phyloP scores from a whole-genome alignment of 1,284 basidiomycete species.

The Apiotrichum siamense region DNA sequence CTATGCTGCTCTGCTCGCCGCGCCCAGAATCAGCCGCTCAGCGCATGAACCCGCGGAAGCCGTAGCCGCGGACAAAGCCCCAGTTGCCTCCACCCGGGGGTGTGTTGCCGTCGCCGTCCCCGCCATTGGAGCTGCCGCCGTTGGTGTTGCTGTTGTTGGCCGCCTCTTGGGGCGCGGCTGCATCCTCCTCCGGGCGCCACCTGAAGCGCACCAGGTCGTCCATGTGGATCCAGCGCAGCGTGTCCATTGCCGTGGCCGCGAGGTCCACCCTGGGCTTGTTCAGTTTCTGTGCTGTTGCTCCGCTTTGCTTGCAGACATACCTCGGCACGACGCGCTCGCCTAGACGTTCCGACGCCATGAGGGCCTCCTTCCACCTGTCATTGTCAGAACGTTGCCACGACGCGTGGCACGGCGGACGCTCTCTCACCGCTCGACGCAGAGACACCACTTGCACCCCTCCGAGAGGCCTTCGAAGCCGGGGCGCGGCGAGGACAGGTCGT shows the following conservation, averaged over 20 bases:
- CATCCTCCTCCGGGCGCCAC: conserved; percentile 2
- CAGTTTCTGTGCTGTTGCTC: too few relatives aligned
- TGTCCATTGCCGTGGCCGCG: conserved; percentile 34
- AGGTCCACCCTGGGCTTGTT: conserved; percentile 43
- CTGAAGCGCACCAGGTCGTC: conserved; percentile 38
- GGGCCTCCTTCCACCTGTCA: conserved; percentile 44
- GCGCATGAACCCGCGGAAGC: not conserved
- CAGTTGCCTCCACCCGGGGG: not conserved
- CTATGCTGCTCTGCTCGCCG: too few relatives aligned
- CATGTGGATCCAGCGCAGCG: conserved; percentile 31
- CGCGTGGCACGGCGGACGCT: not conserved
- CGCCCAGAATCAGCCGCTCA: too few relatives aligned
- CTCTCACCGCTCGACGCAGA: conserved; percentile 40
- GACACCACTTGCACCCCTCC: conserved; percentile 45
- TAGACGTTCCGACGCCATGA: conserved; percentile 33
- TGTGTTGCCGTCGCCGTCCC: not conserved
- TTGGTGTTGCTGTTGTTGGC: not conserved
- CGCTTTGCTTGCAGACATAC: too few relatives aligned
- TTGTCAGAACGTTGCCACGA: not conserved
- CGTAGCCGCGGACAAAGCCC: not conserved
- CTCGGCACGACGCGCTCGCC: conserved; percentile 40
- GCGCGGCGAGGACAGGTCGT: conserved; percentile 38
- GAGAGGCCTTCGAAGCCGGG: conserved; percentile 36
- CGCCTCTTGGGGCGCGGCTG: not conserved
- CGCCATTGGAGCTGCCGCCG: not conserved